phyloP scores from a whole-genome alignment of 139 green algal species.

The Tetradesmus lagerheimii region DNA sequence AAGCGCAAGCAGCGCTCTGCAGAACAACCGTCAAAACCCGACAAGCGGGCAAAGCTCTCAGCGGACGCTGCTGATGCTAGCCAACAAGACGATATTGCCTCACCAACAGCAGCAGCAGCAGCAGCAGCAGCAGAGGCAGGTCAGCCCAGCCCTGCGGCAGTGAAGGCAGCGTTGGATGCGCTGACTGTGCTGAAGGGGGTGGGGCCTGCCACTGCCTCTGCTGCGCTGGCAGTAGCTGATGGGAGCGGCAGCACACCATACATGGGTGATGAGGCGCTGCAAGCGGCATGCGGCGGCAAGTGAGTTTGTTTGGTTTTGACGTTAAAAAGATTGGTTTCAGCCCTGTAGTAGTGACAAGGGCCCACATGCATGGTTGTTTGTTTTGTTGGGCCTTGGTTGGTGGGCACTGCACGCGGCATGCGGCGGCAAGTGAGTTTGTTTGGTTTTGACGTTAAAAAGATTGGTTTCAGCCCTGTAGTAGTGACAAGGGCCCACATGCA shows the following conservation, averaged over 20 bases:
- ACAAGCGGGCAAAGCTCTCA: not conserved
- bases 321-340: too few species aligned
- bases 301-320: not conserved
- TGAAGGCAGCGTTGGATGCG: constrained; percentile 52
- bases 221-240: constrained; percentile 56
- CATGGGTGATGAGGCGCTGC: constrained; percentile 74
- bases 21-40: not conserved
- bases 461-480: too few species aligned
- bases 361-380: too few species aligned
- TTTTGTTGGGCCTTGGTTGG: too few species aligned
- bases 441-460: too few species aligned
- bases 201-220: constrained; percentile 79
- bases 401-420: constrained; percentile 55
- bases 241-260: constrained; percentile 56
- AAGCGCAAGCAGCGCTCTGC: not conserved
- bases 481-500: too few species aligned
- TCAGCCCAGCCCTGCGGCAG: not conserved
- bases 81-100: not conserved
- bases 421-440: not conserved
- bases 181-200: constrained; percentile 73
- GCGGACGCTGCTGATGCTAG: not conserved
- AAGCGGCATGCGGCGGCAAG: constrained; percentile 33
- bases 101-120: not conserved
- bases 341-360: too few species aligned
- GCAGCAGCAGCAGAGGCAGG: not conserved